Evolutionary conservation across 2,329 filamentous ascomycete genomes (phyloP).

Genomic region (Cylindrodendrum hubeiense): DNA sequence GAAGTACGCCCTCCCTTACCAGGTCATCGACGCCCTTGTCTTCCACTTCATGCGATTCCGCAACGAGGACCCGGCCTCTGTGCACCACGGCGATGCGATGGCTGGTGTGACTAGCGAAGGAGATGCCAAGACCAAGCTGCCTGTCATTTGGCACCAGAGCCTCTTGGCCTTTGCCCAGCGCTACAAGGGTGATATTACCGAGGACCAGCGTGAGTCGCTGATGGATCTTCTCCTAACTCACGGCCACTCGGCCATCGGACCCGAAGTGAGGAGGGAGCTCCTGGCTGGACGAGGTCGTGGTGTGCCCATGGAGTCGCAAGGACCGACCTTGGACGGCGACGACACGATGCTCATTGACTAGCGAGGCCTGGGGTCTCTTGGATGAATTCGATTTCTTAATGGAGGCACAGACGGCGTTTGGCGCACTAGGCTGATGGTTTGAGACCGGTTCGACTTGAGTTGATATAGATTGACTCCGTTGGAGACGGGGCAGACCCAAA

Average conservation of each 20-base stretch:
- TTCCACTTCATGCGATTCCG: constrained; percentile 97
- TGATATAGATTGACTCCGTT: constrained; percentile 36
- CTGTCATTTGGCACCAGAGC: constrained; percentile 97
- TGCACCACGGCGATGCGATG: constrained; percentile 67
- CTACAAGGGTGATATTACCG: constrained; percentile 95
- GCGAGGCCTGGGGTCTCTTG: constrained; percentile 30
- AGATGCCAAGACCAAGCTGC: constrained; percentile 75
- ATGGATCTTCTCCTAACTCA: constrained; percentile 87
- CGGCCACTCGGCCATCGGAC: constrained; percentile 89
- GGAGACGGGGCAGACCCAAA: constrained; percentile 29
- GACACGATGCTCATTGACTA: constrained; percentile 88
- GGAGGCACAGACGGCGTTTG: constrained; percentile 41
- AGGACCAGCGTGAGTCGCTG: constrained; percentile 92
- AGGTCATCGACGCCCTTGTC: constrained; percentile 93
- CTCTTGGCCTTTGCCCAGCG: constrained; percentile 92
- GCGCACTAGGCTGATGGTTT: constrained; percentile 36
- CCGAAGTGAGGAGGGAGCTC: constrained; percentile 90
- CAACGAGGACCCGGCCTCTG: constrained; percentile 71
- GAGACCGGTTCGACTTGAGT: constrained; percentile 39
- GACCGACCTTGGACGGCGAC: constrained; percentile 75
- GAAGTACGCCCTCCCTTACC: constrained; percentile 95
- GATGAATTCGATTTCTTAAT: constrained; percentile 37
- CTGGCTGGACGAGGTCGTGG: constrained; percentile 89
- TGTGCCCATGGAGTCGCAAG: constrained; percentile 71
- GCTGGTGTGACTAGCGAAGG: constrained; percentile 57